Evolutionary conservation across 441 rosid genomes (phyloP).

Genomic region (Bruguiera hainesii): DNA sequence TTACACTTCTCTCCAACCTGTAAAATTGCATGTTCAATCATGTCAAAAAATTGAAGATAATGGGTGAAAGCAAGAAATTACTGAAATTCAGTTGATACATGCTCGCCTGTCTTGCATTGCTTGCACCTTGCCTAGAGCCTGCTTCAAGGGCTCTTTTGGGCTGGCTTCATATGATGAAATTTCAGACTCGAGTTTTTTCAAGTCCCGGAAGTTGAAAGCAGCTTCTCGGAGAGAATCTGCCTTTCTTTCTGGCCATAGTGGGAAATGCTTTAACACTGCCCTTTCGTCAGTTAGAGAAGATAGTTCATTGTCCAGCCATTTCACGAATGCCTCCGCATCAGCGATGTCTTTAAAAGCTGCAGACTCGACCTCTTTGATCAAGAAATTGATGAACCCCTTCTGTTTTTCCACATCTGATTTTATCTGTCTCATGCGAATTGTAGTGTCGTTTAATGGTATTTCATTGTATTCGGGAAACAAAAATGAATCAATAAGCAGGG

Average conservation of each 20-base stretch:
- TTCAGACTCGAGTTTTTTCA: slow-evolving; percentile 63
- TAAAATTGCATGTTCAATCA: not conserved
- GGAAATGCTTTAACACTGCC: slow-evolving; percentile 87
- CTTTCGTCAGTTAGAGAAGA: slow-evolving; percentile 83
- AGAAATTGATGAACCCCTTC: slow-evolving; percentile 69
- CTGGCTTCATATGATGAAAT: slow-evolving; percentile 58
- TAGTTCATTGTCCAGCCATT: slow-evolving; percentile 85
- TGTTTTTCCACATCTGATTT: slow-evolving; percentile 93
- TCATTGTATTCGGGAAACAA: not conserved
- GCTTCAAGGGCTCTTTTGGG: slow-evolving; percentile 49
- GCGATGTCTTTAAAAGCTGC: slow-evolving; percentile 67
- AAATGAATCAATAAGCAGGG: not conserved
- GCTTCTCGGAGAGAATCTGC: slow-evolving; percentile 88
- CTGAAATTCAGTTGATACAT: slow-evolving; percentile 27
- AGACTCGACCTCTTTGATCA: slow-evolving; percentile 81
- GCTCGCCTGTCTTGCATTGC: slow-evolving; percentile 90
- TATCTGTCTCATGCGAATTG: slow-evolving; percentile 42
- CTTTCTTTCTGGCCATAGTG: slow-evolving; percentile 89
- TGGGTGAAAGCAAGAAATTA: slow-evolving; percentile 13
- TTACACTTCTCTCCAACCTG: slow-evolving; percentile 82
- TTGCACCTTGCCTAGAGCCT: slow-evolving; percentile 73
- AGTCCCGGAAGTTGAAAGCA: slow-evolving; percentile 73
- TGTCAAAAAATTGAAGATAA: not conserved
- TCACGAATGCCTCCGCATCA: slow-evolving; percentile 79
- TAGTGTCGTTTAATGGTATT: not conserved